Evolutionary conservation across 805 yeast genomes (phyloP).

Genomic region (Metschnikowia cubensis): DNA sequence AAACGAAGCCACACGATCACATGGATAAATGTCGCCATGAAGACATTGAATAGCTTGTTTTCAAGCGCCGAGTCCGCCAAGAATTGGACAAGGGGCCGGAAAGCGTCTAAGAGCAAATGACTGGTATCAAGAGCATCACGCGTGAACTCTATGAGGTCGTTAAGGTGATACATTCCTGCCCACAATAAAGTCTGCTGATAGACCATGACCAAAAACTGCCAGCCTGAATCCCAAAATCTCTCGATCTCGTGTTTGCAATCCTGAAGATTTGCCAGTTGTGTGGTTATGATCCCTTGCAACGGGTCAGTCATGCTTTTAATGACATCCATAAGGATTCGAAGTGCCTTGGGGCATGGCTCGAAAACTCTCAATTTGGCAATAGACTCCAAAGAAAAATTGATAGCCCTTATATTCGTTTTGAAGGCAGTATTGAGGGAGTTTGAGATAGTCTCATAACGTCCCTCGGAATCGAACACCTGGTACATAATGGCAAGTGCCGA

Average conservation of each 20-base stretch:
- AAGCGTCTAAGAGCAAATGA: conserved; percentile 61
- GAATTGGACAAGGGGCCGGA: conserved; percentile 37
- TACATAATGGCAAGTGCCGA: conserved; percentile 67
- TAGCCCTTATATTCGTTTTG: conserved; percentile 44
- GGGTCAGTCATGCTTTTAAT: conserved; percentile 62
- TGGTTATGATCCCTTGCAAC: conserved; percentile 48
- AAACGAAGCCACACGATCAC: conserved; percentile 79
- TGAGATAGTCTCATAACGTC: conserved; percentile 71
- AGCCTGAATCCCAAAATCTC: conserved; percentile 62
- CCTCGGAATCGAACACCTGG: conserved; percentile 71
- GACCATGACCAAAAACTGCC: conserved; percentile 70
- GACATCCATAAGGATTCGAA: conserved; percentile 73
- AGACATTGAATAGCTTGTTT: conserved; percentile 41
- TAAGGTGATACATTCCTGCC: conserved; percentile 61
- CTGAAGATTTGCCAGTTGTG: conserved; percentile 9
- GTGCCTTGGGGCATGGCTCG: conserved; percentile 74
- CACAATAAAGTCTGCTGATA: conserved; percentile 67
- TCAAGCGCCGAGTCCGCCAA: conserved; percentile 11
- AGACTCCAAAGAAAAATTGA: conserved; percentile 42
- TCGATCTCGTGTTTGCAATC: conserved; percentile 22
- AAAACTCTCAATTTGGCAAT: conserved; percentile 47
- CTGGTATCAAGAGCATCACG: conserved; percentile 82
- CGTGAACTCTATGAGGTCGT: conserved; percentile 71
- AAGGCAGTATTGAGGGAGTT: conserved; percentile 46
- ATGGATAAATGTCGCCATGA: conserved; percentile 60